Evolutionary conservation across 208 protist genomes (phyloP).

Genomic region (Crithidia expoeki): DNA sequence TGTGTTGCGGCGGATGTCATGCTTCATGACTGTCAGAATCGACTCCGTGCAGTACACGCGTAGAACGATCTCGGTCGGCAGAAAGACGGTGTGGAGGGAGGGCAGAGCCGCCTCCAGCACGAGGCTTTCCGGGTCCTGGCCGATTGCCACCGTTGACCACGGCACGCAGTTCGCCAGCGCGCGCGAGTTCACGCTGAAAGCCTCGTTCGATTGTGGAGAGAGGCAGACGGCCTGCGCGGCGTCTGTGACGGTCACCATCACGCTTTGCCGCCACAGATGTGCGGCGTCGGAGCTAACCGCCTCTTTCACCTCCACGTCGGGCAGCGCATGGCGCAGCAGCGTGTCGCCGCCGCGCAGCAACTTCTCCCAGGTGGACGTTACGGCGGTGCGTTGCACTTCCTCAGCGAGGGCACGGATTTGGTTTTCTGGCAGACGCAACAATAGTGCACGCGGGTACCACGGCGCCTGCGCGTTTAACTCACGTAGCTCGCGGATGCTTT

Average conservation of each 20-base stretch:
- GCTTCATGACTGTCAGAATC: slow-evolving; percentile 68
- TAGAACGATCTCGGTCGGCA: slow-evolving; percentile 68
- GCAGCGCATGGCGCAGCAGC: slow-evolving; percentile 43
- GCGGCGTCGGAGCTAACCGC: slow-evolving; percentile 17
- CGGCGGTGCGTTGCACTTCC: slow-evolving; percentile 39
- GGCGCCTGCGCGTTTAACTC: slow-evolving; percentile 49
- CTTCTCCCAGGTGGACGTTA: slow-evolving; percentile 54
- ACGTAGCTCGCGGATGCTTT: slow-evolving; percentile 70
- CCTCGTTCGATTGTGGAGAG: slow-evolving; percentile 76
- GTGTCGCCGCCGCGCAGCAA: slow-evolving; percentile 54
- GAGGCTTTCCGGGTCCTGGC: slow-evolving; percentile 39
- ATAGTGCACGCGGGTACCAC: slow-evolving; percentile 52
- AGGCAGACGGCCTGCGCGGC: slow-evolving; percentile 63
- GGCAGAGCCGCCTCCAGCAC: slow-evolving; percentile 72
- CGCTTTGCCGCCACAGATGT: slow-evolving; percentile 47
- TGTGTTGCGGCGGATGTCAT: slow-evolving; percentile 62
- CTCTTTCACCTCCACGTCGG: slow-evolving; percentile 30
- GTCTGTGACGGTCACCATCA: slow-evolving; percentile 70
- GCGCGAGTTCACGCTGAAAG: slow-evolving; percentile 51
- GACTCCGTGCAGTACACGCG: slow-evolving; percentile 61
- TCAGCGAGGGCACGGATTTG: slow-evolving; percentile 48
- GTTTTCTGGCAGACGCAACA: slow-evolving; percentile 54
- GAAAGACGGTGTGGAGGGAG: slow-evolving; percentile 45
- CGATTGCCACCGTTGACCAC: slow-evolving; percentile 42
- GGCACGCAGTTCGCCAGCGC: slow-evolving; percentile 53